A percentile compares a stretch with the other conserved stretches of the same genome.
phyloP scores from a whole-genome alignment of 148 eudicot species.

The Mesembryanthemum crystallinum region DNA sequence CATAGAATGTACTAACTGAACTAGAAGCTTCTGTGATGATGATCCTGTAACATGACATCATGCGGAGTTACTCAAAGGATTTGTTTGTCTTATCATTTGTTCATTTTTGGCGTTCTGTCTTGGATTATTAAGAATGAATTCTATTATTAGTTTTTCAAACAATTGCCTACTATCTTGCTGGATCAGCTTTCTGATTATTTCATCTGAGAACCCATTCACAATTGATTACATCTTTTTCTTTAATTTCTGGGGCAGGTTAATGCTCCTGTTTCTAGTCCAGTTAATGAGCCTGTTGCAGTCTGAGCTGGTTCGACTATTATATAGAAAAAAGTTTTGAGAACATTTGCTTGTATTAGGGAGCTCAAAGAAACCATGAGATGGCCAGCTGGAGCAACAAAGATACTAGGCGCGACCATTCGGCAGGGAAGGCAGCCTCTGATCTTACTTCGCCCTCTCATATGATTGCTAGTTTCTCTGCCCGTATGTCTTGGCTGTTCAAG shows the following conservation, averaged over 20 bases:
- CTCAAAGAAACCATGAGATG: constrained; percentile 6
- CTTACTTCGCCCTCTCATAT: not conserved
- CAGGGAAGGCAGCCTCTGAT: not conserved
- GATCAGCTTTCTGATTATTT: not conserved
- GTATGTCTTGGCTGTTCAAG: constrained; percentile 43
- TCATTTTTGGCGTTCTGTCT: not conserved
- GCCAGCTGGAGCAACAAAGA: constrained; percentile 11
- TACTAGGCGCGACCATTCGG: not conserved
- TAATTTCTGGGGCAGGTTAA: constrained; percentile 58
- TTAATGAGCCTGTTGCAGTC: constrained; percentile 66
- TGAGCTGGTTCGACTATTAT: constrained; percentile 37
- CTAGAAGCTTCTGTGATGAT: not conserved
- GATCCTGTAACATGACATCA: not conserved
- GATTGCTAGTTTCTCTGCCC: constrained; percentile 24
- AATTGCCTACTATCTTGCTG: not conserved
- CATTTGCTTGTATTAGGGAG: constrained; percentile 30
- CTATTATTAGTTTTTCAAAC: too few relatives aligned
- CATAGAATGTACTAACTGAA: not conserved
- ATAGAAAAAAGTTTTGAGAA: constrained; percentile 19
- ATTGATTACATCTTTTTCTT: constrained; percentile 6
- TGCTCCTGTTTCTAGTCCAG: constrained; percentile 49
- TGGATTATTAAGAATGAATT: too few relatives aligned
- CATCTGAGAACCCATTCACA: not conserved
- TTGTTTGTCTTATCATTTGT: not conserved
- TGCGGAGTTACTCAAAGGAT: not conserved